These are phyloP conservation scores for Sporothrix sp. DNA, from an alignment of 2,329 filamentous ascomycete species.

Conservation along the genomic window DNA sequence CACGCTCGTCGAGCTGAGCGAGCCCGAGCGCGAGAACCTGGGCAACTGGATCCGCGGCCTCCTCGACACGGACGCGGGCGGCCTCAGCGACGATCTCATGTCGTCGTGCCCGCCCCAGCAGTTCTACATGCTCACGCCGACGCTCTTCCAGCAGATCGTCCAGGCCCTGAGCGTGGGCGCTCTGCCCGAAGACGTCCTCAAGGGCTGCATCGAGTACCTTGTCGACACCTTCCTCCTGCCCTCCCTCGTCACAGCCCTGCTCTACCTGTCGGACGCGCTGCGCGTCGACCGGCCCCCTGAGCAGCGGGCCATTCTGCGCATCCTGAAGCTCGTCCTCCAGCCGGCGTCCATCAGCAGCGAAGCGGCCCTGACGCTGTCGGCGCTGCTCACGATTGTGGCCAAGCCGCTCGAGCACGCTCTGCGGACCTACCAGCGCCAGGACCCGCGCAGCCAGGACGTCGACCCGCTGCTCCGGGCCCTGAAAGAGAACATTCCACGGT, in stretches of 20 bases:
- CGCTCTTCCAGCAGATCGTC: conserved; percentile 66
- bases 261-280: conserved; percentile 61
- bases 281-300: conserved; percentile 55
- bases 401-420: conserved; percentile 59
- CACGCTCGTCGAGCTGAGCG: conserved; percentile 49
- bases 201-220: conserved; percentile 68
- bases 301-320: conserved; percentile 58
- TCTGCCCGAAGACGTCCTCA: conserved; percentile 59
- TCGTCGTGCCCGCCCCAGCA: conserved; percentile 72
- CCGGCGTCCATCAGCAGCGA: conserved; percentile 63
- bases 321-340: conserved; percentile 62
- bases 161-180: conserved; percentile 56
- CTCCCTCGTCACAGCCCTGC: conserved; percentile 62
- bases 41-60: conserved; percentile 68
- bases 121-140: conserved; percentile 70
- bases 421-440: conserved; percentile 53
- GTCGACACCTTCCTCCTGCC: conserved; percentile 75
- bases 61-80: conserved; percentile 63
- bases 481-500: conserved; percentile 46
- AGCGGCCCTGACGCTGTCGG: conserved; percentile 58
- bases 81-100: conserved; percentile 71
- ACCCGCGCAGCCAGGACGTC: conserved; percentile 58
- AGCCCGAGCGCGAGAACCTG: conserved; percentile 56
- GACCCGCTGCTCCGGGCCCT: conserved; percentile 59
- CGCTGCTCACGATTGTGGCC: conserved; percentile 62